phyloP scores from a whole-genome alignment of 1,139 yeast genomes.

The Suhomyces atakaporum region DNA sequence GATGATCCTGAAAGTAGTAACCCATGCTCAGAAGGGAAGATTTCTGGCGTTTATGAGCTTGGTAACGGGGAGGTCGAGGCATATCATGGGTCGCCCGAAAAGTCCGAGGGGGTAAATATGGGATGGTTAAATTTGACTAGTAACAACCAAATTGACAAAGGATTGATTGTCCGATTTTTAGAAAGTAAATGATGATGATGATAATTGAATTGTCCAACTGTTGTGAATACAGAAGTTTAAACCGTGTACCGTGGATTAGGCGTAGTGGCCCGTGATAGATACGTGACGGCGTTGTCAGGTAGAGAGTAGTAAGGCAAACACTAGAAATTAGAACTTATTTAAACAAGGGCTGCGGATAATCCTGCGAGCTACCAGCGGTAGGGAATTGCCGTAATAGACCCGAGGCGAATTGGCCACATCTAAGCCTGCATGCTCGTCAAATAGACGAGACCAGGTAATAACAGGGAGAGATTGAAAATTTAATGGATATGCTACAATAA shows the following conservation, averaged over 20 bases:
- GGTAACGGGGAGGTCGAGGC: constrained; percentile 17
- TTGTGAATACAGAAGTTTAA: not conserved
- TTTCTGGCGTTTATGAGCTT: constrained; percentile 46
- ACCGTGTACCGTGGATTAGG: constrained; percentile 1
- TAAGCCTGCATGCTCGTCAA: constrained; percentile 3
- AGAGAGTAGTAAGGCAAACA: not conserved
- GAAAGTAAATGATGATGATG: not conserved
- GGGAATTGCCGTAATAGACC: not conserved
- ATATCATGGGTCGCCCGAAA: constrained; percentile 4
- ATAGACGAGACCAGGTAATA: constrained; percentile 1
- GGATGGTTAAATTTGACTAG: too few species aligned
- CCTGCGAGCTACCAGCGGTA: not conserved
- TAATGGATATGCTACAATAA: too few species aligned
- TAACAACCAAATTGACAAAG: too few species aligned
- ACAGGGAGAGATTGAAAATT: too few species aligned
- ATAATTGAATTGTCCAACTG: not conserved
- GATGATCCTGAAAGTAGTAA: constrained; percentile 27
- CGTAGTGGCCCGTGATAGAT: constrained; percentile 1
- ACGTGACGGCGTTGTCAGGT: constrained; percentile 8
- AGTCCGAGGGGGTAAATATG: constrained; percentile 10
- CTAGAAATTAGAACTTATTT: not conserved
- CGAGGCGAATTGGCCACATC: not conserved
- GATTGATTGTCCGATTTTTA: too few species aligned
- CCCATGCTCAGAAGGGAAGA: constrained; percentile 41
- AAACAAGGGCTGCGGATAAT: not conserved